Conservation (phyloP, 208 protist genomes). For the Naegleria lovaniensis region DNA sequence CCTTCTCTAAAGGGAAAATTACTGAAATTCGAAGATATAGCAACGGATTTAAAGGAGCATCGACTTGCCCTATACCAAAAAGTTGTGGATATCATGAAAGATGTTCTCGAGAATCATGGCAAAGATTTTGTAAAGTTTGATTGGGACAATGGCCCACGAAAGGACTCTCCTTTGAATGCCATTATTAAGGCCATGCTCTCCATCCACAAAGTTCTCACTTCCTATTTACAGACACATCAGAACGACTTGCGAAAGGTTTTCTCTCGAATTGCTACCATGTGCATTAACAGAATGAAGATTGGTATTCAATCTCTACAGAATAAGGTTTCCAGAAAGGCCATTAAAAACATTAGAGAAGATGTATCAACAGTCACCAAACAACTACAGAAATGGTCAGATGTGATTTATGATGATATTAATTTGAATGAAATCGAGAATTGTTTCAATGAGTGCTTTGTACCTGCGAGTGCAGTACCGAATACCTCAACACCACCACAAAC, state of each 20-base stretch:
- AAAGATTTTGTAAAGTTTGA: neutral
- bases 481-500: too few relatives aligned
- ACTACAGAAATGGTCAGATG: neutral
- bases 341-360: neutral
- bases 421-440: neutral
- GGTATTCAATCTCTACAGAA: neutral
- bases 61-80: neutral
- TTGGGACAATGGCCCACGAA: neutral
- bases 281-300: neutral
- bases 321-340: neutral
- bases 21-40: neutral
- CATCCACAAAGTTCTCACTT: neutral
- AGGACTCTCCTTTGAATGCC: neutral
- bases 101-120: neutral
- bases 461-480: neutral
- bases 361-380: neutral
- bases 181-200: neutral
- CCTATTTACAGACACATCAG: neutral
- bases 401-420: neutral
- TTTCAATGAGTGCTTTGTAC: neutral
- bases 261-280: neutral
- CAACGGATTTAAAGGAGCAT: neutral
- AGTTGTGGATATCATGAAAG: neutral
- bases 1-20: neutral
- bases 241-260: neutral